A percentile compares a stretch with the other conserved stretches of the same genome.
phyloP scores from a whole-genome alignment of 108 stramenopile species.

The Pseudonitzschia pungens region DNA sequence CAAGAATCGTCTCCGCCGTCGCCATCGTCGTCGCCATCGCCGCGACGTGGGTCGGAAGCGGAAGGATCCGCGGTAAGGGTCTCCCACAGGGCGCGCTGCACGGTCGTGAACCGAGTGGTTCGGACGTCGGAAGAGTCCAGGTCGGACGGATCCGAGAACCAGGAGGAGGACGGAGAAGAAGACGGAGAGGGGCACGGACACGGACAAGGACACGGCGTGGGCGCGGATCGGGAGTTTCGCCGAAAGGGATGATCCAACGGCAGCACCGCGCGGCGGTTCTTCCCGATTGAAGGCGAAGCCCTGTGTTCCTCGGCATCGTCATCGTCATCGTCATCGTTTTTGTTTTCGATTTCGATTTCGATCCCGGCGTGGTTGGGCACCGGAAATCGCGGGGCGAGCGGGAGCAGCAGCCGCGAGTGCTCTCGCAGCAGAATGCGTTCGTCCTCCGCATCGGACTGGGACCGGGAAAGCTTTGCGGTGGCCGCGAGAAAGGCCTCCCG shows the following conservation, averaged over 20 bases:
- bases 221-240: too few relatives aligned
- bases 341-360: background rate
- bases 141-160: slow-evolving; percentile 17
- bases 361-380: slow-evolving; percentile 6
- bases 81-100: slow-evolving; percentile 13
- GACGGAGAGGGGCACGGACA: too few relatives aligned
- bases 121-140: slow-evolving; percentile 2
- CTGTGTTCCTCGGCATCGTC: too few relatives aligned
- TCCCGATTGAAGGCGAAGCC: too few relatives aligned
- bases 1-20: too few relatives aligned
- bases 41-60: background rate
- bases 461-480: background rate
- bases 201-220: too few relatives aligned
- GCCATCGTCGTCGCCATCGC: background rate
- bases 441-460: background rate
- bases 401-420: background rate
- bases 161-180: background rate
- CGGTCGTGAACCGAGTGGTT: background rate
- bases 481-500: background rate
- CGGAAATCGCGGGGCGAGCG: slow-evolving; percentile 28
- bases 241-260: too few relatives aligned
- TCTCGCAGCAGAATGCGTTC: background rate
- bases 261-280: too few relatives aligned
- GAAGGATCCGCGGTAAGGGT: slow-evolving; percentile 8
- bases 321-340: background rate